phyloP scores from a whole-genome alignment of 2,329 filamentous ascomycete species.

The Claviceps lovelessii region DNA sequence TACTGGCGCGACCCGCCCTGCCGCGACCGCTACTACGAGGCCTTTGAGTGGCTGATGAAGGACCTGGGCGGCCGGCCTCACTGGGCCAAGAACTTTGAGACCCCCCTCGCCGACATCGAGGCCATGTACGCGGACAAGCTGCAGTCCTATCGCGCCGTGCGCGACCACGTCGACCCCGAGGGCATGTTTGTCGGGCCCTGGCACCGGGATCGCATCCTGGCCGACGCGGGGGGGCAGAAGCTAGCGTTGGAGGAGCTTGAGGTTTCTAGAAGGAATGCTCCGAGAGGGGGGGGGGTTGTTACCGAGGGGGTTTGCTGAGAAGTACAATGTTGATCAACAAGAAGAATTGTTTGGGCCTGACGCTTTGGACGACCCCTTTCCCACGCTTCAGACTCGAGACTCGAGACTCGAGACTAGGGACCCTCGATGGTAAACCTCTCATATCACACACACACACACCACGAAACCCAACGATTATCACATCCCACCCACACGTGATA shows the following conservation, averaged over 20 bases:
- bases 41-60: conserved; percentile 82
- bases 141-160: conserved; percentile 50
- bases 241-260: conserved; percentile 25
- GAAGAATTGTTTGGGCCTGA: too few species aligned
- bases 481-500: neutral
- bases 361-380: too few species aligned
- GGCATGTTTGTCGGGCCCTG: conserved; percentile 86
- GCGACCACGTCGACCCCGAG: conserved; percentile 59
- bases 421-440: too few species aligned
- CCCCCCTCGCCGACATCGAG: conserved; percentile 45
- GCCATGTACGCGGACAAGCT: conserved; percentile 56
- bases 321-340: too few species aligned
- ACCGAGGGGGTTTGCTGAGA: conserved; percentile 5
- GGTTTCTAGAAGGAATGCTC: conserved; percentile 12
- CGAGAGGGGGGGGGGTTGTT: conserved; percentile 14
- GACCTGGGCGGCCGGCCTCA: conserved; percentile 71
- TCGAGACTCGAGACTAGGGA: too few species aligned
- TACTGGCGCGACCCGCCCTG: conserved; percentile 68
- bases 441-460: too few species aligned
- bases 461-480: too few species aligned
- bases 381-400: too few species aligned
- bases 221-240: conserved; percentile 13
- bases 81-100: conserved; percentile 84
- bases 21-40: conserved; percentile 65
- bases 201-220: conserved; percentile 58